Evolutionary conservation across 2,329 filamentous ascomycete genomes (phyloP).

Genomic region (Aureobasidium sp.): DNA sequence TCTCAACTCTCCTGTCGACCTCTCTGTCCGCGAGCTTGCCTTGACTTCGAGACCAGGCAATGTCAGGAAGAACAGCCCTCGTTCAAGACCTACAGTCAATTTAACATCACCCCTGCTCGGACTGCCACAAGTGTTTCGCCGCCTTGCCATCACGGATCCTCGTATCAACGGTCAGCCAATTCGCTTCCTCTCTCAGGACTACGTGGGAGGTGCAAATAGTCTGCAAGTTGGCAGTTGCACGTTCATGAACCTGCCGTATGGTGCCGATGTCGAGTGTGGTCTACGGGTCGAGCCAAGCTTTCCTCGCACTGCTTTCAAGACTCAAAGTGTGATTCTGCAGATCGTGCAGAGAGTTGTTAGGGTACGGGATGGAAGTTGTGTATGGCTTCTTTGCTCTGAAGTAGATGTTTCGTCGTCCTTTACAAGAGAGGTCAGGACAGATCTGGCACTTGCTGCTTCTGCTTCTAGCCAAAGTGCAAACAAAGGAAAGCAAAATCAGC

Average conservation of each 20-base stretch:
- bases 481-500: not conserved
- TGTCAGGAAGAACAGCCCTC: not conserved
- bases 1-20: not conserved
- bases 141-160: conserved; percentile 23
- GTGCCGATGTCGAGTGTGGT: conserved; percentile 22
- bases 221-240: conserved; percentile 23
- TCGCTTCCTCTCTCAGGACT: conserved; percentile 21
- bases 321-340: conserved; percentile 22
- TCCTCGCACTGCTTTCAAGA: not conserved
- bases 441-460: not conserved
- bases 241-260: conserved; percentile 25
- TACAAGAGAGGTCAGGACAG: not conserved
- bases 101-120: not conserved
- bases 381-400: conserved; percentile 23
- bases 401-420: conserved; percentile 22
- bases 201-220: conserved; percentile 18
- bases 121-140: conserved; percentile 1
- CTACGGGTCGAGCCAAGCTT: conserved; percentile 22
- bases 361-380: conserved; percentile 21
- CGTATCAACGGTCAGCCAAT: conserved; percentile 25
- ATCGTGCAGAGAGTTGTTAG: conserved; percentile 24
- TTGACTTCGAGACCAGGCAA: not conserved
- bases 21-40: not conserved
- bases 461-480: not conserved
- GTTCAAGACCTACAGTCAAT: not conserved